Conservation (phyloP, 2,329 filamentous ascomycete species). For the Claviceps sp. region DNA sequence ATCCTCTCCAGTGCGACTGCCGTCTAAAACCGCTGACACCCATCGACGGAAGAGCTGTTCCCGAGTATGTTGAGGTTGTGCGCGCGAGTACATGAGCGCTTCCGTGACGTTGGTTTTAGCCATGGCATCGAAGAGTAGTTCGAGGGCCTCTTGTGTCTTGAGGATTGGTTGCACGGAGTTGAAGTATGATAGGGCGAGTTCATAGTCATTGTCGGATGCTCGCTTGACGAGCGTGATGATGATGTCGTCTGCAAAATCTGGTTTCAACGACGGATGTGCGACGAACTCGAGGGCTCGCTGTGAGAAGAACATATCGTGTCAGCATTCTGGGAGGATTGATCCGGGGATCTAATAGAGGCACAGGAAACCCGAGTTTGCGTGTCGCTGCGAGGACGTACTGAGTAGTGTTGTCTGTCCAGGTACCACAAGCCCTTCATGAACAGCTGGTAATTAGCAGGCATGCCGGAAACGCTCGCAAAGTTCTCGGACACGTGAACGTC, state of each 20-base stretch:
- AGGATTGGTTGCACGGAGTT: slow-evolving; percentile 62
- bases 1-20: slow-evolving; percentile 19
- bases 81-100: slow-evolving; percentile 59
- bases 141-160: slow-evolving; percentile 46
- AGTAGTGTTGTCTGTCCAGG: slow-evolving; percentile 59
- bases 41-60: slow-evolving; percentile 54
- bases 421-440: slow-evolving; percentile 76
- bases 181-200: slow-evolving; percentile 64
- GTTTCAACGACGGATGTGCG: slow-evolving; percentile 64
- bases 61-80: slow-evolving; percentile 47
- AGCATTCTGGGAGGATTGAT: neutral
- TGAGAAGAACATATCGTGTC: neutral
- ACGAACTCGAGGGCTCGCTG: slow-evolving; percentile 60
- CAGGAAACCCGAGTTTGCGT: no score
- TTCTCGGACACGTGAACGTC: slow-evolving; percentile 35
- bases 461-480: slow-evolving; percentile 49
- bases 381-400: slow-evolving; percentile 24
- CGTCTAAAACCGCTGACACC: slow-evolving; percentile 42
- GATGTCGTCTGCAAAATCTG: slow-evolving; percentile 76
- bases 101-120: slow-evolving; percentile 55
- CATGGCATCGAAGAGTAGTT: slow-evolving; percentile 57
- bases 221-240: slow-evolving; percentile 53
- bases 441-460: slow-evolving; percentile 64
- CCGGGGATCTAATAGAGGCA: neutral
- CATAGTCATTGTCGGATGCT: slow-evolving; percentile 39